A percentile compares a stretch with the other conserved stretches of the same genome.
Conservation (phyloP, 345 rosid genomes). For the Passiflora organensis region DNA sequence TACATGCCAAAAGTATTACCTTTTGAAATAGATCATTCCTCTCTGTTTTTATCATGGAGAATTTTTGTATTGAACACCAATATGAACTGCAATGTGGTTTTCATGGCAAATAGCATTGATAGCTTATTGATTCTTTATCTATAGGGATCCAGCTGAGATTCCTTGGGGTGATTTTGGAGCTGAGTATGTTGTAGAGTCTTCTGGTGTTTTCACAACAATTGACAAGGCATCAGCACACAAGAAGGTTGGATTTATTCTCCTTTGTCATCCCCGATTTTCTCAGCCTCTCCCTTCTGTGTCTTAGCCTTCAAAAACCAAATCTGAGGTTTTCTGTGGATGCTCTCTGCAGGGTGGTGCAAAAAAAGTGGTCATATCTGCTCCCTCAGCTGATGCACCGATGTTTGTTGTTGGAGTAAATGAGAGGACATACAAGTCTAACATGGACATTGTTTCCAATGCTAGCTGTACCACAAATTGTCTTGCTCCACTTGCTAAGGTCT, state of each 20-base stretch:
- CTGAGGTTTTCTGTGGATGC: neutral
- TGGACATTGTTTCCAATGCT: conserved; percentile 97
- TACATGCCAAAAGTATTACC: conserved; percentile 61
- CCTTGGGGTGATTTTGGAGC: conserved; percentile 97
- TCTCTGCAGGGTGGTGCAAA: conserved; percentile 88
- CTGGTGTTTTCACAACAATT: conserved; percentile 86
- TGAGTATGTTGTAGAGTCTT: conserved; percentile 88
- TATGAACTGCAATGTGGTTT: too few species aligned
- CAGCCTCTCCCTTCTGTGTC: neutral
- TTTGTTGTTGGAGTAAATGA: conserved; percentile 98
- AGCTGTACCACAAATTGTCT: conserved; percentile 99
- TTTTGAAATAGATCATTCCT: neutral
- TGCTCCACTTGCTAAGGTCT: conserved; percentile 99
- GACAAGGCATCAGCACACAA: conserved; percentile 81
- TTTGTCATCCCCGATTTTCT: neutral
- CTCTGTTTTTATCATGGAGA: neutral
- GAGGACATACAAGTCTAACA: conserved; percentile 67
- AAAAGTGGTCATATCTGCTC: conserved; percentile 96
- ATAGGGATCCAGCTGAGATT: conserved; percentile 90
- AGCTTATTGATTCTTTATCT: conserved; percentile 10
- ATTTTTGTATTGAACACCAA: too few species aligned
- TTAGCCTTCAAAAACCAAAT: too few species aligned
- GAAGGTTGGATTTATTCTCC: conserved; percentile 43
- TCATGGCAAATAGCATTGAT: too few species aligned
- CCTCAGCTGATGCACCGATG: conserved; percentile 99